Evolutionary conservation across 768 basidiomycete genomes (phyloP), one percentile per base, ranked within the genome.

Genomic region (Trametes cubensis): DNA sequence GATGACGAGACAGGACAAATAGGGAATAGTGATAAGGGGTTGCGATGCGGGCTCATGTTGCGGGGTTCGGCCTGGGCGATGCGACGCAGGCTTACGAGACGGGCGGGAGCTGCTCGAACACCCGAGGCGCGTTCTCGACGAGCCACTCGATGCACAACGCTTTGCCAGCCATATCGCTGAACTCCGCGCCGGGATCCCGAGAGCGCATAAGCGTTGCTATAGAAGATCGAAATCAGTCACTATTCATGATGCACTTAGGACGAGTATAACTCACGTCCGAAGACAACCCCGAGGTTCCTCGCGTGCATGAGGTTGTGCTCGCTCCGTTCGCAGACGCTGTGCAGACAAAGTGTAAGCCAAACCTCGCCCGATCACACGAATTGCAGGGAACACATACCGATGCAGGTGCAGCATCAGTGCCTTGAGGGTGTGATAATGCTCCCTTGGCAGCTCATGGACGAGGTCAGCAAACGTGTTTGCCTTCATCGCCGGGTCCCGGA

Each of bases 111-210:
- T 65, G 60, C 41, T 65, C 68, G 68, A 83, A 83, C 67, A 90
- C 77, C 25, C 74, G 73, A 42, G 80, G 82, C 14, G 92, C 92
- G 71, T 96, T 90, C 72, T 98, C 95, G 62, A 98, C 86, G 66
- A 98, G 84, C 90, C 95, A 97, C 74, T 97, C 94, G 53, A 99
- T 81, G 69, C 90, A 86, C 61, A 95, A 82, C 6, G 96, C 93
- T 76, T 96, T 98, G 55, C 94, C 93, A 8, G 93, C 95, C 92
- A 98, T 98, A 74, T 99, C 96, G 69, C 87, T 90, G 77, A 98
- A 98, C 77, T 98, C 97, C 18, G 92, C 85, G 26, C 83, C 81
- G 4, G 90, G 87, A 72, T 95, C 90, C 38, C 85, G 83, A 8
- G 96, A 95, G 69, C 92, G 86, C 88, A 98, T 92, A 20, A 99